A percentile compares a stretch with the other conserved stretches of the same genome.
phyloP scores from a whole-genome alignment of 2,329 filamentous ascomycete species.

The Paecilomyces sp. region DNA sequence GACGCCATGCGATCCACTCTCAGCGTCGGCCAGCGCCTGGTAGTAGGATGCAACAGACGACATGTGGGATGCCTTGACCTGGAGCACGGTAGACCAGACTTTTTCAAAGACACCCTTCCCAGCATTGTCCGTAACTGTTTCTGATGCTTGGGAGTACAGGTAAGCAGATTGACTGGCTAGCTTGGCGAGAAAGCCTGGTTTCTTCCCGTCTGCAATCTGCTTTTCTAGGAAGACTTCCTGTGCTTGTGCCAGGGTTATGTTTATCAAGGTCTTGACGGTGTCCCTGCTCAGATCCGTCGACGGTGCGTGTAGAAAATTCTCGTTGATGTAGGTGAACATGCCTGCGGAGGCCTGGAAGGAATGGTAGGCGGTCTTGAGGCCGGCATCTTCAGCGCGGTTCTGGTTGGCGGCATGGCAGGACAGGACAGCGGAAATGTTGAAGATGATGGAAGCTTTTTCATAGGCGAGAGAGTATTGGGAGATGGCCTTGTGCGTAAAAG shows the following conservation, averaged over 20 bases:
- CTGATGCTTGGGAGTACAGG: conserved; percentile 77
- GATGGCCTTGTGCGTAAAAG: conserved; percentile 98
- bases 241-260: conserved; percentile 87
- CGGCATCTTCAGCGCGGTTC: conserved; percentile 82
- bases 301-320: conserved; percentile 96
- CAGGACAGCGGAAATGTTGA: conserved; percentile 96
- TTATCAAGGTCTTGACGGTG: conserved; percentile 90
- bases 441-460: conserved; percentile 98
- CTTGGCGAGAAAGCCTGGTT: conserved; percentile 84
- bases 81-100: conserved; percentile 70
- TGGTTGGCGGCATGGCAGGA: conserved; percentile 94
- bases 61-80: conserved; percentile 73
- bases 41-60: conserved; percentile 86
- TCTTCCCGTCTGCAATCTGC: conserved; percentile 87
- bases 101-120: conserved; percentile 89
- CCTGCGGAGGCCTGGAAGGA: conserved; percentile 96
- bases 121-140: conserved; percentile 89
- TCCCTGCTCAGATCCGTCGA: conserved; percentile 94
- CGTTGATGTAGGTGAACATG: conserved; percentile 99
- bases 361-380: conserved; percentile 93
- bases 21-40: conserved; percentile 84
- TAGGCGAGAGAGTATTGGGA: conserved; percentile 94
- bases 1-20: conserved; percentile 77
- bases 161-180: conserved; percentile 84
- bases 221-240: conserved; percentile 98